phyloP scores from a whole-genome alignment of 2,329 filamentous ascomycete species.

The Ophiosphaerella herpotricha region DNA sequence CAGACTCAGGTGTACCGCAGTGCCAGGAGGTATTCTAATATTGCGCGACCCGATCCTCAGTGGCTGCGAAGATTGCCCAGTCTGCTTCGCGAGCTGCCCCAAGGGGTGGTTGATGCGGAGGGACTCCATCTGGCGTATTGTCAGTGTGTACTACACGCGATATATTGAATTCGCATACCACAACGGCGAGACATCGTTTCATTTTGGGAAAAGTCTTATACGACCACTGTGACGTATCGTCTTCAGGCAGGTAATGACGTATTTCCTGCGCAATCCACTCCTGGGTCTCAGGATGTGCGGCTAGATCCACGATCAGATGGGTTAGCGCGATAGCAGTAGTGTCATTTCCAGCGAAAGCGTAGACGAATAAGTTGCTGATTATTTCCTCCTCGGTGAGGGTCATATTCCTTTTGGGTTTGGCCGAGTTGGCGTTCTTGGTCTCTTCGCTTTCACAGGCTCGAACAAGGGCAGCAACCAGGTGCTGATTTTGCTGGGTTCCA shows the following conservation, averaged over 20 bases:
- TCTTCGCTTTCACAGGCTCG: conserved; percentile 8
- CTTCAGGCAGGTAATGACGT: conserved; percentile 10
- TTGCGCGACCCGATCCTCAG: conserved; percentile 4
- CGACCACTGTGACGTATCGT: conserved; percentile 35
- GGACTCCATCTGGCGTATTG: conserved; percentile 7
- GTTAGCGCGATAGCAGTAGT: conserved; percentile 54
- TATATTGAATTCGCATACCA: conserved; percentile 39
- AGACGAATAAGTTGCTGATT: conserved; percentile 54
- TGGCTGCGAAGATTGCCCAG: conserved; percentile 1
- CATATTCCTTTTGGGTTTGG: conserved; percentile 3
- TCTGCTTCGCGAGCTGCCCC: conserved; percentile 8
- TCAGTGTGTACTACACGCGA: too few species aligned
- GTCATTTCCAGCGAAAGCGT: conserved; percentile 58
- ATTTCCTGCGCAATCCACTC: conserved; percentile 53
- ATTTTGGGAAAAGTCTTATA: conserved; percentile 51
- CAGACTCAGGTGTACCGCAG: conserved; percentile 12
- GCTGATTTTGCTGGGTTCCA: background rate
- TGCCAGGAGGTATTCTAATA: conserved; percentile 22
- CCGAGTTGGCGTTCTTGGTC: background rate
- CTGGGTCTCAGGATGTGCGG: conserved; percentile 51
- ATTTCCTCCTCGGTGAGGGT: conserved; percentile 46
- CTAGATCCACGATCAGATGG: conserved; percentile 51
- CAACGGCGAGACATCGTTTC: conserved; percentile 51
- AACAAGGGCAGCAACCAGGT: conserved; percentile 13
- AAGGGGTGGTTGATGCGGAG: conserved; percentile 15